These are phyloP conservation scores for Globisporangium okanoganense DNA, from an alignment of 352 stramenopile genomes.

Conservation along the genomic window DNA sequence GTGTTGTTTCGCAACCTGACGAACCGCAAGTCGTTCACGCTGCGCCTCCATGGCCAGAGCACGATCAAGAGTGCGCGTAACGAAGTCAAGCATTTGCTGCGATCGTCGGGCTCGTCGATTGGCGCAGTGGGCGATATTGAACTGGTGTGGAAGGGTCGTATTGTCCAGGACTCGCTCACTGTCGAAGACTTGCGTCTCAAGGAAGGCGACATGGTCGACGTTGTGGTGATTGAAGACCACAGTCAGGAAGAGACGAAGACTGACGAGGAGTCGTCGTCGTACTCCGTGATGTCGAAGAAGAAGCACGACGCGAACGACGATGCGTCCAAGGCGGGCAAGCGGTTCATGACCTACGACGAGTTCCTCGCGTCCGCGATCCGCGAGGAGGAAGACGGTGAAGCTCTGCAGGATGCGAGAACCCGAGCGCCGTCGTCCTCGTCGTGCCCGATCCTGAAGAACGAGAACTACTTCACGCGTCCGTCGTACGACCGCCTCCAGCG, in stretches of 20 bases:
- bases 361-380: conserved; percentile 67
- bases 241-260: conserved; percentile 25
- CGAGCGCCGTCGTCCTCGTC: conserved; percentile 26
- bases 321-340: conserved; percentile 32
- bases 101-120: conserved; percentile 32
- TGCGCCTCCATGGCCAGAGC: conserved; percentile 44
- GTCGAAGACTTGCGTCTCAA: conserved; percentile 57
- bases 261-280: conserved; percentile 18
- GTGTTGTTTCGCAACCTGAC: conserved; percentile 61
- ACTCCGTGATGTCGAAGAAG: conserved; percentile 27
- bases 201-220: conserved; percentile 60
- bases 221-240: conserved; percentile 66
- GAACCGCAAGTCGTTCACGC: conserved; percentile 68
- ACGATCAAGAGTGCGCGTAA: conserved; percentile 51
- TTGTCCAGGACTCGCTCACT: conserved; percentile 38
- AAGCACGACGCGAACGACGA: conserved; percentile 25
- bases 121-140: conserved; percentile 49
- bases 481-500: conserved; percentile 61
- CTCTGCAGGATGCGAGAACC: conserved; percentile 7
- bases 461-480: conserved; percentile 76
- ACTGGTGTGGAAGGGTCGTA: conserved; percentile 54
- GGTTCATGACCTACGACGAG: conserved; percentile 81
- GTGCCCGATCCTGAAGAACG: conserved; percentile 67
- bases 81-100: conserved; percentile 58
- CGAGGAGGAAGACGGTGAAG: conserved; percentile 35